Evolutionary conservation across 2,329 filamentous ascomycete genomes (phyloP).

Genomic region (Fusarium setosum): DNA sequence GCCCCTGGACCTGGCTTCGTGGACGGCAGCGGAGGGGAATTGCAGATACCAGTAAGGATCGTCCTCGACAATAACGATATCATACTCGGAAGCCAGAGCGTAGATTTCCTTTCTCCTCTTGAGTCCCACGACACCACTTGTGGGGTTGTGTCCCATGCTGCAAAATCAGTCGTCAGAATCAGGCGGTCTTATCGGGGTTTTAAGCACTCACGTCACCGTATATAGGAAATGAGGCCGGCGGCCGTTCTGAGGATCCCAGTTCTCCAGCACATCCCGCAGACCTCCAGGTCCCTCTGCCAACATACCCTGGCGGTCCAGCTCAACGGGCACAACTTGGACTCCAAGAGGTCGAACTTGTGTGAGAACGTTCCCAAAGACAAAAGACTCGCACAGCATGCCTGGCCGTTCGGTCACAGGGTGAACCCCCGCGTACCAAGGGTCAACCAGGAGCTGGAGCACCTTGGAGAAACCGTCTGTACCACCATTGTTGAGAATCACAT

Average conservation of each 20-base stretch:
- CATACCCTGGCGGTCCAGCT: conserved; percentile 85
- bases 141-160: conserved; percentile 82
- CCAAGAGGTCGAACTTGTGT: conserved; percentile 75
- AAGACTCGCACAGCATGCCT: conserved; percentile 83
- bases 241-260: conserved; percentile 82
- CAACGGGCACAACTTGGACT: conserved; percentile 78
- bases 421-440: conserved; percentile 78
- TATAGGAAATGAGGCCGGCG: conserved; percentile 87
- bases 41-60: conserved; percentile 98
- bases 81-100: conserved; percentile 81
- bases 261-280: conserved; percentile 80
- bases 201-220: conserved; percentile 79
- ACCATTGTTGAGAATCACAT: conserved; percentile 83
- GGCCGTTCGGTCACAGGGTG: conserved; percentile 77
- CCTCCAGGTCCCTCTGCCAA: conserved; percentile 77
- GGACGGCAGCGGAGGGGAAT: conserved; percentile 75
- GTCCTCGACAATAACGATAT: conserved; percentile 92
- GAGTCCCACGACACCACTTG: conserved; percentile 78
- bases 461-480: conserved; percentile 89
- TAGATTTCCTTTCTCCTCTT: conserved; percentile 84
- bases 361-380: conserved; percentile 82
- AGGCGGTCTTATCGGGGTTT: not conserved
- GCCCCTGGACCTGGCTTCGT: conserved; percentile 61
- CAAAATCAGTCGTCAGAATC: not conserved
- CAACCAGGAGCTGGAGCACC: conserved; percentile 77